phyloP scores from a whole-genome alignment of 306 rosid genomes.

The Cicer judaicum region DNA sequence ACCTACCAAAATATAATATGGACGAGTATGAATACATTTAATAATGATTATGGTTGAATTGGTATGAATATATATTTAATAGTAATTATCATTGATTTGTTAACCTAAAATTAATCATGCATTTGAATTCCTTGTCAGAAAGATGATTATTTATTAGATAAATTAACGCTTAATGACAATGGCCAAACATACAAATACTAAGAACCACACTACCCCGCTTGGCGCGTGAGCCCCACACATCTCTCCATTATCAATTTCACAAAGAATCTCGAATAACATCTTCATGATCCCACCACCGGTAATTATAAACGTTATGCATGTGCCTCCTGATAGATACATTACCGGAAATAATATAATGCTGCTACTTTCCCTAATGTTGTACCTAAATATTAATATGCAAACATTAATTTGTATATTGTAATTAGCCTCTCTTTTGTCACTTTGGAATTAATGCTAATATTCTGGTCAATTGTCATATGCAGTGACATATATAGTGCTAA shows the following conservation, averaged over 20 bases:
- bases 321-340: slow-evolving; percentile 59
- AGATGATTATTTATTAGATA: no score
- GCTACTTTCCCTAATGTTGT: slow-evolving; percentile 46
- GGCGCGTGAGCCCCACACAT: slow-evolving; percentile 44
- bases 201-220: slow-evolving; percentile 56
- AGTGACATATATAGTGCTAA: no score
- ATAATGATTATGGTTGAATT: no score
- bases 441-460: no score
- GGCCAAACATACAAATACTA: slow-evolving; percentile 60
- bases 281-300: slow-evolving; percentile 53
- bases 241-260: slow-evolving; percentile 25
- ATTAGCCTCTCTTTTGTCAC: not conserved
- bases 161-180: no score
- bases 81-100: no score
- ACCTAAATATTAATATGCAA: slow-evolving; percentile 26
- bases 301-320: slow-evolving; percentile 53
- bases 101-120: no score
- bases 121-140: no score
- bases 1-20: no score
- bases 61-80: no score
- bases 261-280: slow-evolving; percentile 48
- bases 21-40: no score
- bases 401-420: not conserved
- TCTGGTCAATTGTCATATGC: no score
- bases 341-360: slow-evolving; percentile 59